Percentiles rank a stretch among this genome's conserved stretches.
Conservation (phyloP, 225 moss, liverwort and hornwort species). For the Marchantia polymorpha region DNA sequence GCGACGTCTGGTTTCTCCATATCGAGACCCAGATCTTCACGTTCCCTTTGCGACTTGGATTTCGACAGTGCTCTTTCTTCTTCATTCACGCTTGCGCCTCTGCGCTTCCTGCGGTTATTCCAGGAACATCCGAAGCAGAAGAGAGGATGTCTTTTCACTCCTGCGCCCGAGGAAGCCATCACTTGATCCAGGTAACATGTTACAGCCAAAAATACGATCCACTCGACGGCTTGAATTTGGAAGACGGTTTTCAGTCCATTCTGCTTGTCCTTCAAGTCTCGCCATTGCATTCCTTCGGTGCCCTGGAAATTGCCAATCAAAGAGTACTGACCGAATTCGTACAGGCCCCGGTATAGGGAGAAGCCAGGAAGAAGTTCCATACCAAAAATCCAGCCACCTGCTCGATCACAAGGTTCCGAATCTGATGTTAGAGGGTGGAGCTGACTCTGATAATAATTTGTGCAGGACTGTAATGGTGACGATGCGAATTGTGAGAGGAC, state of each 20-base stretch:
- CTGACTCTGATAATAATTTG: neutral
- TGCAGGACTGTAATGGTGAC: neutral
- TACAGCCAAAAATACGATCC: conserved; percentile 48
- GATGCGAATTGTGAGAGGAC: neutral
- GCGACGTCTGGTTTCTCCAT: conserved; percentile 70
- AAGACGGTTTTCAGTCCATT: conserved; percentile 54
- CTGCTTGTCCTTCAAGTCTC: conserved; percentile 48
- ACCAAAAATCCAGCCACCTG: conserved; percentile 62
- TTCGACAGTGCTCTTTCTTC: conserved; percentile 1
- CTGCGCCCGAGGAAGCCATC: conserved; percentile 59
- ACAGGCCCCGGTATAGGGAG: conserved; percentile 71
- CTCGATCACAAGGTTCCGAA: neutral
- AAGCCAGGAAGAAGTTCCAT: conserved; percentile 75
- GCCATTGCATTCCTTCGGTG: conserved; percentile 61
- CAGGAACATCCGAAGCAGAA: conserved; percentile 48
- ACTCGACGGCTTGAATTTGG: conserved; percentile 55
- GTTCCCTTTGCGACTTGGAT: neutral
- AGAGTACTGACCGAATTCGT: conserved; percentile 70
- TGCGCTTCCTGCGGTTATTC: neutral
- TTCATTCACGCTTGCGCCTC: neutral
- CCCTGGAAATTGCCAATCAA: conserved; percentile 54
- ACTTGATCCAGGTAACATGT: conserved; percentile 76
- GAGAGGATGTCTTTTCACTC: conserved; percentile 81
- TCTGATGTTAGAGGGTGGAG: neutral
- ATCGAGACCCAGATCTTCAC: conserved; percentile 26